Conservation (phyloP, 257 asterid genomes). For the Voacanga thouarsii region DNA sequence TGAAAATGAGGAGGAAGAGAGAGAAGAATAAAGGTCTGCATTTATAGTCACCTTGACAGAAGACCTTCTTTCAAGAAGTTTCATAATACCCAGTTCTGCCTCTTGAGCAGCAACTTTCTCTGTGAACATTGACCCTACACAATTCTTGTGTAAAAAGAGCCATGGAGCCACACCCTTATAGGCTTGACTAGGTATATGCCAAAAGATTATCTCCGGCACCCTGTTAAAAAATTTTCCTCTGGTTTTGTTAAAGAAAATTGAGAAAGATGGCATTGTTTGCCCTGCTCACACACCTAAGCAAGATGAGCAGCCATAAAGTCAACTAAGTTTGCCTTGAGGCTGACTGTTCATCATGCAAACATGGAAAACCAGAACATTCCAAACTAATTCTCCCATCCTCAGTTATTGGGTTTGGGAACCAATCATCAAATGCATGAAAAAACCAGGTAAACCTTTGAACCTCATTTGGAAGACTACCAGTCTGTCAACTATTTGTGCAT, state of each 20-base stretch:
- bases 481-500: neutral
- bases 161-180: conserved; percentile 52
- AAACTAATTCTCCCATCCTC: neutral
- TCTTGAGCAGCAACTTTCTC: conserved; percentile 80
- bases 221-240: conserved; percentile 27
- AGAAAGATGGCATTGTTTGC: neutral
- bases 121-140: conserved; percentile 75
- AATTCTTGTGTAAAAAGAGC: conserved; percentile 19
- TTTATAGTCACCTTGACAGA: conserved; percentile 59
- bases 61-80: conserved; percentile 57
- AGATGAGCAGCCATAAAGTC: neutral
- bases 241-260: neutral
- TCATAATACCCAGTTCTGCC: conserved; percentile 88
- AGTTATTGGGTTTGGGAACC: neutral
- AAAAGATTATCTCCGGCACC: conserved; percentile 79
- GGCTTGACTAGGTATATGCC: conserved; percentile 82
- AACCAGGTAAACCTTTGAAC: neutral
- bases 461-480: neutral
- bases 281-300: neutral
- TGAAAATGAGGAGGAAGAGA: neutral
- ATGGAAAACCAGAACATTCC: neutral
- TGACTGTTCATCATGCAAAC: neutral
- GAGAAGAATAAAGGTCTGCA: neutral
- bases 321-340: neutral
- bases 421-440: neutral